Evolutionary conservation across 257 asterid species (phyloP).

Genomic region (Marsdenia floribunda): DNA sequence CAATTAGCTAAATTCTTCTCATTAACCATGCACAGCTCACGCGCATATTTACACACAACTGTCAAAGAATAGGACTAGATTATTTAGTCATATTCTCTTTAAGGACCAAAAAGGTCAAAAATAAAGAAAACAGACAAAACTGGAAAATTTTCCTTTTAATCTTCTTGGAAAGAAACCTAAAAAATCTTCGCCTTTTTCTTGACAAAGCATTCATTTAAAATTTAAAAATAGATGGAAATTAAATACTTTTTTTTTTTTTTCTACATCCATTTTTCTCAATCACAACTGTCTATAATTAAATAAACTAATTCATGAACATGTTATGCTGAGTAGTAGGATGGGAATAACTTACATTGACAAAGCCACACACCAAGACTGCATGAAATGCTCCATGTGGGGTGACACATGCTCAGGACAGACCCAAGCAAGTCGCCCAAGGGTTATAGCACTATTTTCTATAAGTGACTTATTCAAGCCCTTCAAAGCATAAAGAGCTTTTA

Average conservation of each 20-base stretch:
- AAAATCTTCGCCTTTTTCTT: too few relatives aligned
- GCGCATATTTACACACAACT: too few relatives aligned
- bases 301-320: not conserved
- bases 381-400: slow-evolving; percentile 94
- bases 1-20: too few relatives aligned
- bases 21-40: too few relatives aligned
- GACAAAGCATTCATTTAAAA: not conserved
- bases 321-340: not conserved
- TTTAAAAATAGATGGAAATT: not conserved
- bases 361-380: slow-evolving; percentile 92
- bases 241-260: not conserved
- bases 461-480: slow-evolving; percentile 87
- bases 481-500: slow-evolving; percentile 25
- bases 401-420: slow-evolving; percentile 91
- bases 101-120: too few relatives aligned
- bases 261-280: not conserved
- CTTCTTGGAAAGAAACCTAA: not conserved
- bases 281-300: not conserved
- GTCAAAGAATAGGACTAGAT: too few relatives aligned
- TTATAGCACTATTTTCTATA: slow-evolving; percentile 87
- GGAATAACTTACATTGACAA: slow-evolving; percentile 65
- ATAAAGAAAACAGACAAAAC: too few relatives aligned
- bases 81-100: too few relatives aligned
- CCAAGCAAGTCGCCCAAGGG: slow-evolving; percentile 91
- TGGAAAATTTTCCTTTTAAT: not conserved